Conservation (phyloP, 2,329 filamentous ascomycete species). For the Albophoma yamanashiensis region DNA sequence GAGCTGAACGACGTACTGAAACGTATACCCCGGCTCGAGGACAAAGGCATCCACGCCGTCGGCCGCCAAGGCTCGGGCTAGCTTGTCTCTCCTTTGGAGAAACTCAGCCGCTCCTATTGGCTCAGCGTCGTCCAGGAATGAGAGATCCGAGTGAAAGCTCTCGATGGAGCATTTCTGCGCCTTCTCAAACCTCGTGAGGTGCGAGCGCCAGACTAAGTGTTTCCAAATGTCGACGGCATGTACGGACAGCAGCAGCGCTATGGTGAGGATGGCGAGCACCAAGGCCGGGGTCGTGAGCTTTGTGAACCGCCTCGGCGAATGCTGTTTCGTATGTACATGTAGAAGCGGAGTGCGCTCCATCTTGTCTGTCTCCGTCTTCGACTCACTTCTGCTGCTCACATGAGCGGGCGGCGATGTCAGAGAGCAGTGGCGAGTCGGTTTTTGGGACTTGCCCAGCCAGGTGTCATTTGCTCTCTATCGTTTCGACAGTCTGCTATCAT, state of each 20-base stretch:
- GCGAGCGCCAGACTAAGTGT: neutral
- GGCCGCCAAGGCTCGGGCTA: constrained; percentile 41
- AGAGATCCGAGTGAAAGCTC: constrained; percentile 36
- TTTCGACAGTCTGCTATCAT: no score
- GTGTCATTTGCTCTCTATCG: no score
- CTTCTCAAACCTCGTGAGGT: neutral
- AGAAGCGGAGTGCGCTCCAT: neutral
- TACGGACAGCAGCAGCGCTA: neutral
- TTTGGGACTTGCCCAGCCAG: no score
- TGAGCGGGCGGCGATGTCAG: neutral
- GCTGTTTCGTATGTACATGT: neutral
- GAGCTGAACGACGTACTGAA: neutral
- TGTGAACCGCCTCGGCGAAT: neutral
- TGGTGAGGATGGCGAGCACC: neutral
- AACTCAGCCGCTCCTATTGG: constrained; percentile 42
- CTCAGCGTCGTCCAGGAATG: constrained; percentile 37
- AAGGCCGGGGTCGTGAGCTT: neutral
- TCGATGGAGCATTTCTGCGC: constrained; percentile 37
- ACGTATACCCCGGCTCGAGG: constrained; percentile 37
- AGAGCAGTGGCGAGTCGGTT: neutral
- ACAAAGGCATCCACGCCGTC: constrained; percentile 28
- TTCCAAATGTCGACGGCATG: neutral
- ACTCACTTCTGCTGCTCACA: neutral
- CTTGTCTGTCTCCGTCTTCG: neutral
- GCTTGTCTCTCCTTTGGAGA: constrained; percentile 40